Conservation (phyloP, 163 green algal species). For the Trebouxiophyceae sp. region DNA sequence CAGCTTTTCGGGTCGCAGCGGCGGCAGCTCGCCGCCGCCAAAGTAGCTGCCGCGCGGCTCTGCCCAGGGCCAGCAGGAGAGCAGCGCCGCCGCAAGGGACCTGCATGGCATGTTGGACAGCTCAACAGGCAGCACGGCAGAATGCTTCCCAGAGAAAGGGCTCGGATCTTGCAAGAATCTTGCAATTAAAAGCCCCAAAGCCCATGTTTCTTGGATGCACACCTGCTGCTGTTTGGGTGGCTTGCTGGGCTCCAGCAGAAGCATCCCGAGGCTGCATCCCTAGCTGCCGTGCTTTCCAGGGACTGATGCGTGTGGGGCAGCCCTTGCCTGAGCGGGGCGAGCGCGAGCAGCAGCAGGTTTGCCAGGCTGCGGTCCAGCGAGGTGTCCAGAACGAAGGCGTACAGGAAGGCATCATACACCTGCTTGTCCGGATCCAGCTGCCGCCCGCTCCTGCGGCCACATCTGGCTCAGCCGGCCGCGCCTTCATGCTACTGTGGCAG, state of each 20-base stretch:
- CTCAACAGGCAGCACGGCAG: background rate
- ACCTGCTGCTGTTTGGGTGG: background rate
- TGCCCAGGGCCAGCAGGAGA: background rate
- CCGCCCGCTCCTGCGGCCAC: conserved; percentile 21
- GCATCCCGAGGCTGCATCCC: background rate
- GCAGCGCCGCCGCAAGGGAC: too few relatives aligned
- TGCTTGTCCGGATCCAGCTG: conserved; percentile 13
- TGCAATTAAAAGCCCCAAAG: too few relatives aligned
- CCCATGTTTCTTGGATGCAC: background rate
- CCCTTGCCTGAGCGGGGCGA: conserved; percentile 4
- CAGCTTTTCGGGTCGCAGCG: background rate
- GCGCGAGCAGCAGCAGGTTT: background rate
- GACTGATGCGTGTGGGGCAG: background rate
- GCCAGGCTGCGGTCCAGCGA: conserved; percentile 4
- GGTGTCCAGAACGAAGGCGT: conserved; percentile 14
- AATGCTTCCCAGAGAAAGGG: background rate
- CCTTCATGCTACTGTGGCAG: too few relatives aligned
- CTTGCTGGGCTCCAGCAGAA: background rate
- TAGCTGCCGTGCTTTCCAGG: background rate
- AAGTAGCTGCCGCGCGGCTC: background rate
- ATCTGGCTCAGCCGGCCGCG: too few relatives aligned
- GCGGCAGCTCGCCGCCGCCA: background rate
- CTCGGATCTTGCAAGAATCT: too few relatives aligned
- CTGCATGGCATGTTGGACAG: background rate
- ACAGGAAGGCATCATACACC: conserved; percentile 26